A percentile compares a stretch with the other conserved stretches of the same genome.
phyloP scores from a whole-genome alignment of 2,329 filamentous ascomycete genomes.

The Volutella citrinella region DNA sequence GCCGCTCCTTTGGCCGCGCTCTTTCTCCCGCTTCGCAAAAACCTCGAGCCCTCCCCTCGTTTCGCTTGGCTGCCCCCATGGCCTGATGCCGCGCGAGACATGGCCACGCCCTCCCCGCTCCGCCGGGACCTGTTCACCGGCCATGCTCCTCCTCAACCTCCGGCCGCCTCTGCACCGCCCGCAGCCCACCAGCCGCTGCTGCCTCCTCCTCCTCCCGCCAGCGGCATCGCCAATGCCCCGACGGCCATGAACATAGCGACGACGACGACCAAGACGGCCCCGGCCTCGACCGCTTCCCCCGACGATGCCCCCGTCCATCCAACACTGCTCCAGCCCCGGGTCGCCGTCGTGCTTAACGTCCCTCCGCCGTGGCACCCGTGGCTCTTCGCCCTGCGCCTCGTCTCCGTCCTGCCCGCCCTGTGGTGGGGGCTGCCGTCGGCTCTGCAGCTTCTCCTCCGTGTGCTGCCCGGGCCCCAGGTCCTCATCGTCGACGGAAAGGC shows the following conservation, averaged over 20 bases:
- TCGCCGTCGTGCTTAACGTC: constrained; percentile 75
- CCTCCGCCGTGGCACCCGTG: constrained; percentile 70
- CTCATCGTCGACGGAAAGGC: constrained; percentile 27
- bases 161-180: background rate
- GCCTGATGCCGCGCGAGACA: constrained; percentile 22
- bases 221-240: constrained; percentile 6
- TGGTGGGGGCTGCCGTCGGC: constrained; percentile 70
- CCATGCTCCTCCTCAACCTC: constrained; percentile 17
- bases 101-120: constrained; percentile 24
- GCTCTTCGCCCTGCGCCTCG: constrained; percentile 68
- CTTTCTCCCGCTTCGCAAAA: too few species aligned
- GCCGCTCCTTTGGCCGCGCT: too few species aligned
- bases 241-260: constrained; percentile 9
- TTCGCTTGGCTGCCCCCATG: constrained; percentile 22
- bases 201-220: constrained; percentile 1
- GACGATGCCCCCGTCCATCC: constrained; percentile 22
- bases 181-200: background rate
- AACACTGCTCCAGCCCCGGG: constrained; percentile 67
- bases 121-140: constrained; percentile 23
- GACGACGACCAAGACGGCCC: constrained; percentile 1
- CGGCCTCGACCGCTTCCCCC: constrained; percentile 3
- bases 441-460: constrained; percentile 64
- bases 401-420: constrained; percentile 67
- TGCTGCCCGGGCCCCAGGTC: constrained; percentile 43
- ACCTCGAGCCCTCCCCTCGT: too few species aligned